phyloP scores from a whole-genome alignment of 2,329 filamentous ascomycete genomes.

The Aspergillus sp. region DNA sequence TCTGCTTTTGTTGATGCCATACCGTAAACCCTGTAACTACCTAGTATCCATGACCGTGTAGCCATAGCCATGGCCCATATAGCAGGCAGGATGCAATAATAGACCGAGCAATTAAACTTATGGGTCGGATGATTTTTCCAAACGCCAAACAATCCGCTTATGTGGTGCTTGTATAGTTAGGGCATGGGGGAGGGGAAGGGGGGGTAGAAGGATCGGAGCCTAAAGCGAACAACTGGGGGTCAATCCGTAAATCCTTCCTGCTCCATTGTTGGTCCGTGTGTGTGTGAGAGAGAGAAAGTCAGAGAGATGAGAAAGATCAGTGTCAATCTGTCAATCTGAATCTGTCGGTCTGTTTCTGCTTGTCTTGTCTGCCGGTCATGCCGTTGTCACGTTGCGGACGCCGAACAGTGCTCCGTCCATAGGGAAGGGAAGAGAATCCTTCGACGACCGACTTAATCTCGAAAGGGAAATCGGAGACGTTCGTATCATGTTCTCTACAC shows the following conservation, averaged over 20 bases:
- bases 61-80: background rate
- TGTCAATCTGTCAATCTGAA: background rate
- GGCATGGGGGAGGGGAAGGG: background rate
- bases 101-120: background rate
- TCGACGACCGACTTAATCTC: background rate
- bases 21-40: no score
- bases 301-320: background rate
- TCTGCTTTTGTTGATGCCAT: no score
- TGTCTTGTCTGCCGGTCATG: background rate
- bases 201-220: background rate
- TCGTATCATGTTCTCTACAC: background rate
- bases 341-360: background rate
- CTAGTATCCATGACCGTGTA: background rate
- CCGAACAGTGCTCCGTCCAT: background rate
- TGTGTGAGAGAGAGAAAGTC: background rate
- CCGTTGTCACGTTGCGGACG: background rate
- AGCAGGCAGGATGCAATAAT: background rate
- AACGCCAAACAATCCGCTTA: background rate
- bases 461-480: background rate
- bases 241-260: background rate
- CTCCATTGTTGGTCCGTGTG: background rate
- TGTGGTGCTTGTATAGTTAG: conserved; percentile 2
- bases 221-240: background rate
- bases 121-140: conserved; percentile 1
- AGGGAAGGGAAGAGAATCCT: background rate